Evolutionary conservation across 257 asterid species (phyloP).

Genomic region (Datura wrightii): DNA sequence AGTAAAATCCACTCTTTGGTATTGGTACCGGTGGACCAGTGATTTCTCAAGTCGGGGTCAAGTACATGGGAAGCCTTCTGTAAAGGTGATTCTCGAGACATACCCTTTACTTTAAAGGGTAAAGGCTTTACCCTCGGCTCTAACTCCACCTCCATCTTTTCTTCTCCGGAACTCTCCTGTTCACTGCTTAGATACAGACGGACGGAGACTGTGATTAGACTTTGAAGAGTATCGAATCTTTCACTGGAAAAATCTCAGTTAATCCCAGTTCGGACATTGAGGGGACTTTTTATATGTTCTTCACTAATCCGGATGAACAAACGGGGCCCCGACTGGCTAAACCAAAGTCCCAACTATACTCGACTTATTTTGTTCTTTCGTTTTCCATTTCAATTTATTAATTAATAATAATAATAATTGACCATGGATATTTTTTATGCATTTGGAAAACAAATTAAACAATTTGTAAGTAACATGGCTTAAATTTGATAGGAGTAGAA

Average conservation of each 20-base stretch:
- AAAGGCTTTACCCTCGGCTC: constrained; percentile 89
- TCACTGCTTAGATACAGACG: not conserved
- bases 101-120: constrained; percentile 84
- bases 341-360: no score
- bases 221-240: not conserved
- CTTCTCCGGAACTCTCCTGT: constrained; percentile 20
- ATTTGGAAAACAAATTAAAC: no score
- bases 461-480: no score
- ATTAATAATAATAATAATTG: no score
- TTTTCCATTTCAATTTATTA: no score
- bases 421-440: no score
- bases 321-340: not conserved
- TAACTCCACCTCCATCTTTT: constrained; percentile 81
- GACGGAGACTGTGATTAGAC: constrained; percentile 3
- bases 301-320: constrained; percentile 18
- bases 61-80: constrained; percentile 88
- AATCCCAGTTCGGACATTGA: not conserved
- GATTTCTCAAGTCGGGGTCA: constrained; percentile 92
- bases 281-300: not conserved
- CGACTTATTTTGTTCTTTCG: no score
- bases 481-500: no score
- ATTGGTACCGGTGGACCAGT: constrained; percentile 96
- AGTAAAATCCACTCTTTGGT: constrained; percentile 98
- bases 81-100: constrained; percentile 86
- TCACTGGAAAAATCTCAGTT: not conserved